A percentile compares a stretch with the other conserved stretches of the same genome.
Conservation (phyloP, 106 monocot genomes). For the Platanthera guangdongensis region DNA sequence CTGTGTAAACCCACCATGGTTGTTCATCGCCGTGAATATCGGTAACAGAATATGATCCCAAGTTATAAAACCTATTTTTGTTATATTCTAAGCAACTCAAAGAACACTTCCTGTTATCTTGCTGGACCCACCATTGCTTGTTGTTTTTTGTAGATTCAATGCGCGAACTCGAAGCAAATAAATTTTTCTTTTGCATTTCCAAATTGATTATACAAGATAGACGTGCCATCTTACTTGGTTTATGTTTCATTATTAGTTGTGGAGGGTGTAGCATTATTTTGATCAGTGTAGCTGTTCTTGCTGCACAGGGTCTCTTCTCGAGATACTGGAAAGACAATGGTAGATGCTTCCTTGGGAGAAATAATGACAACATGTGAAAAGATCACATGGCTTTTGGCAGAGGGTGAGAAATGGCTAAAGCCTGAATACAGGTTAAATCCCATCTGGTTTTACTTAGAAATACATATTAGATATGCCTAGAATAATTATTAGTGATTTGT, state of each 20-base stretch:
- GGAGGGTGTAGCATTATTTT: not conserved
- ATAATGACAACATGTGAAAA: conserved; percentile 99
- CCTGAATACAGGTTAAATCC: conserved; percentile 87
- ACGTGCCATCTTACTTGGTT: not conserved
- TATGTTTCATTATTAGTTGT: not conserved
- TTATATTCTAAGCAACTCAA: not conserved
- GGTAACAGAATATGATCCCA: not conserved
- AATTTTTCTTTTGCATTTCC: no score
- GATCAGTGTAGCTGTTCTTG: not conserved
- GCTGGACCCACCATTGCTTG: not conserved
- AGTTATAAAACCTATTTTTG: conserved; percentile 1
- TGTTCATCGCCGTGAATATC: not conserved
- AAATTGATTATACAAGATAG: not conserved
- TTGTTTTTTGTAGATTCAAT: not conserved
- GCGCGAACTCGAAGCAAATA: not conserved
- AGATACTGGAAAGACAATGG: conserved; percentile 99
- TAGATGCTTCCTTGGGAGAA: conserved; percentile 98
- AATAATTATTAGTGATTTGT: not conserved
- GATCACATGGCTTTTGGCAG: conserved; percentile 92
- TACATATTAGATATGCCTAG: not conserved
- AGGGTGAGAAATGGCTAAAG: conserved; percentile 96
- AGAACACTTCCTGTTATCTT: not conserved
- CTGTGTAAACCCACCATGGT: no score
- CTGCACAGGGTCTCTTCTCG: conserved; percentile 68
- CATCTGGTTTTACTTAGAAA: not conserved